A percentile compares a stretch with the other conserved stretches of the same genome.
phyloP scores from a whole-genome alignment of 2,329 filamentous ascomycete genomes.

The Diplocarpon mali region DNA sequence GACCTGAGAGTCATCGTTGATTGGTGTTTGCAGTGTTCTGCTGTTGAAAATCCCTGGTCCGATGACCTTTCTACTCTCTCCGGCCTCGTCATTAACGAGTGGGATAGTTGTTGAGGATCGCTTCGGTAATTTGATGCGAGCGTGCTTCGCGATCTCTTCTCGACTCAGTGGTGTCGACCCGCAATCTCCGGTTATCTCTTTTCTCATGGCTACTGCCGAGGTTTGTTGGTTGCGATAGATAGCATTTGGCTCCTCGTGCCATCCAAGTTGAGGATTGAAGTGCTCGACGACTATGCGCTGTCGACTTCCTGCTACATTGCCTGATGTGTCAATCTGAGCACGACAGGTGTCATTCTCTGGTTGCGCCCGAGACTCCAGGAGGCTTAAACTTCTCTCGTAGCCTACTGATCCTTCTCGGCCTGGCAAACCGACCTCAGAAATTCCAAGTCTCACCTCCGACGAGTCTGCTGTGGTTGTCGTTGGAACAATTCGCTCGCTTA shows the following conservation, averaged over 20 bases:
- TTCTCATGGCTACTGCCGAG: neutral
- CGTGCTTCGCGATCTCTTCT: slow-evolving; percentile 16
- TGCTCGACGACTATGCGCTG: slow-evolving; percentile 8
- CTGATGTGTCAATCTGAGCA: neutral
- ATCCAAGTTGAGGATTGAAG: slow-evolving; percentile 11
- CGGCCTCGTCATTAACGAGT: neutral
- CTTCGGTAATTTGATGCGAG: slow-evolving; percentile 15
- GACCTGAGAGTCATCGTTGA: neutral
- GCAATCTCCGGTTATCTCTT: neutral
- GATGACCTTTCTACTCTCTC: neutral
- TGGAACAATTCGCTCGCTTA: neutral
- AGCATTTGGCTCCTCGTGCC: slow-evolving; percentile 8
- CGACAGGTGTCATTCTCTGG: neutral
- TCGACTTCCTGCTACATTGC: neutral
- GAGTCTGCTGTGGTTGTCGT: neutral
- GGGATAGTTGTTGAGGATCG: slow-evolving; percentile 18
- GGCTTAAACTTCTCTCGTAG: too few relatives aligned
- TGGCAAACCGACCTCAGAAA: neutral
- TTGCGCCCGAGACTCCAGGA: neutral
- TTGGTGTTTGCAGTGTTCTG: neutral
- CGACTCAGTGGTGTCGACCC: slow-evolving; percentile 10
- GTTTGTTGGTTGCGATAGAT: neutral
- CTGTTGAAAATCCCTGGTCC: neutral
- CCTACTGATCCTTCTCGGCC: neutral
- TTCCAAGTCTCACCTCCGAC: neutral